Evolutionary conservation across 208 protist genomes (phyloP).

Genomic region (Vickermania spadyakhi): DNA sequence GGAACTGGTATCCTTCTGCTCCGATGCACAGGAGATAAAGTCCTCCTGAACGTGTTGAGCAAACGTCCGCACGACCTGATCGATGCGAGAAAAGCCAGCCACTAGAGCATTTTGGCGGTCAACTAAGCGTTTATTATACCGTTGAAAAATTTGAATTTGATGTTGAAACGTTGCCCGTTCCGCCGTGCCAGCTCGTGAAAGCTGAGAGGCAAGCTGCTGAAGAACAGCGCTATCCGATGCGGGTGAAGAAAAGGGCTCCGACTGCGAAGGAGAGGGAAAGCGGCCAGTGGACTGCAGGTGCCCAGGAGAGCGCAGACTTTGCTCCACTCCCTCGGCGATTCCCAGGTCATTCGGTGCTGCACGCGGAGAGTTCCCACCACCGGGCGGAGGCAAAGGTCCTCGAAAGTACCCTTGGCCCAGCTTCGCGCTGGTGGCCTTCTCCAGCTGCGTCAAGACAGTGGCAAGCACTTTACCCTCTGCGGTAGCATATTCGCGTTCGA

Average conservation of each 20-base stretch:
- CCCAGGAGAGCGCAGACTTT: neutral
- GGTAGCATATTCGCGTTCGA: slow-evolving; percentile 48
- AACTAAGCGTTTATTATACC: slow-evolving; percentile 48
- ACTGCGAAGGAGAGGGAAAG: neutral
- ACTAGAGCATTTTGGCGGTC: slow-evolving; percentile 32
- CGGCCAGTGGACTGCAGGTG: neutral
- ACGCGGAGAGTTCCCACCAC: neutral
- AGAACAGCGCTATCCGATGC: slow-evolving; percentile 12
- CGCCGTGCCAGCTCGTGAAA: slow-evolving; percentile 32
- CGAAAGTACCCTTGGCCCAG: neutral
- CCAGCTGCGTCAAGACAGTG: slow-evolving; percentile 42
- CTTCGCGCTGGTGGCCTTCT: slow-evolving; percentile 1
- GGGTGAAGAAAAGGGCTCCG: neutral
- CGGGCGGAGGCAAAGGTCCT: neutral
- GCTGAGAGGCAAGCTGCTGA: slow-evolving; percentile 38
- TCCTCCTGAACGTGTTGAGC: slow-evolving; percentile 37
- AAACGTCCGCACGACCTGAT: slow-evolving; percentile 38
- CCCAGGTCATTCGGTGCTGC: neutral
- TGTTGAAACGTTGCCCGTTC: slow-evolving; percentile 43
- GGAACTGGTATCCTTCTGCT: slow-evolving; percentile 6
- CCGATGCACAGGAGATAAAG: slow-evolving; percentile 13
- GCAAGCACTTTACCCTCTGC: slow-evolving; percentile 62
- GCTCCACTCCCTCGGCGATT: neutral
- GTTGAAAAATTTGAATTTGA: slow-evolving; percentile 60
- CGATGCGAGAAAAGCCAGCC: slow-evolving; percentile 22